Percentiles rank a stretch among this genome's conserved stretches.
Conservation (phyloP, 2,329 filamentous ascomycete species). For the Coniochaeta ligniaria region DNA sequence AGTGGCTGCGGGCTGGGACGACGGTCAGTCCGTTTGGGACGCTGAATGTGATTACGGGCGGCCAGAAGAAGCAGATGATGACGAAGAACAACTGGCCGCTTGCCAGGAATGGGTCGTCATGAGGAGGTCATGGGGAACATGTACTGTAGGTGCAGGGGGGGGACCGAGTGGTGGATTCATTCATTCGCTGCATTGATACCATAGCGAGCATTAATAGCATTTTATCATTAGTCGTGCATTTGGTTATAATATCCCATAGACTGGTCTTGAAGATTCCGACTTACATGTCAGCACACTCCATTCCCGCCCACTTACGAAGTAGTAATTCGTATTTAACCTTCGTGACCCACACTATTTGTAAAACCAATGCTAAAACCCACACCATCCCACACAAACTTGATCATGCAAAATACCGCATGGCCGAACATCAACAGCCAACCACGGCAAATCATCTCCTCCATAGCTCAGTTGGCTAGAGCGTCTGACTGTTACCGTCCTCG, state of each 20-base stretch:
- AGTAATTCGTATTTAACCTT: too few species aligned
- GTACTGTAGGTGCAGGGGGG: too few species aligned
- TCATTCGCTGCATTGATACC: background rate
- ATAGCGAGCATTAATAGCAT: background rate
- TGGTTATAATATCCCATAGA: too few species aligned
- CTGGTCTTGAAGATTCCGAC: too few species aligned
- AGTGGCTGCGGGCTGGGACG: slow-evolving; percentile 23
- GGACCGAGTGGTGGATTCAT: background rate
- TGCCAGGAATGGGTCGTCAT: background rate
- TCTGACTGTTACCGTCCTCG: background rate
- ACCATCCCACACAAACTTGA: too few species aligned
- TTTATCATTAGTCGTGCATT: too few species aligned
- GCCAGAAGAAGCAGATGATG: slow-evolving; percentile 3
- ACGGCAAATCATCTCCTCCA: background rate
- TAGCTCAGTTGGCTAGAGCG: slow-evolving; percentile 5
- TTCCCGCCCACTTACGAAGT: too few species aligned
- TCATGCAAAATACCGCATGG: too few species aligned
- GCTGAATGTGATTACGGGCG: slow-evolving; percentile 8
- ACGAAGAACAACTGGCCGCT: slow-evolving; percentile 8
- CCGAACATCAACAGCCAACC: too few species aligned
- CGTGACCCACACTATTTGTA: too few species aligned
- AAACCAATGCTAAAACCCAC: too few species aligned
- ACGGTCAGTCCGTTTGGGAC: slow-evolving; percentile 25
- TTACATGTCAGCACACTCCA: too few species aligned
- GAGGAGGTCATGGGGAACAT: background rate